Conservation (phyloP, 2,329 filamentous ascomycete genomes). For the Lizonia empirigonia region DNA sequence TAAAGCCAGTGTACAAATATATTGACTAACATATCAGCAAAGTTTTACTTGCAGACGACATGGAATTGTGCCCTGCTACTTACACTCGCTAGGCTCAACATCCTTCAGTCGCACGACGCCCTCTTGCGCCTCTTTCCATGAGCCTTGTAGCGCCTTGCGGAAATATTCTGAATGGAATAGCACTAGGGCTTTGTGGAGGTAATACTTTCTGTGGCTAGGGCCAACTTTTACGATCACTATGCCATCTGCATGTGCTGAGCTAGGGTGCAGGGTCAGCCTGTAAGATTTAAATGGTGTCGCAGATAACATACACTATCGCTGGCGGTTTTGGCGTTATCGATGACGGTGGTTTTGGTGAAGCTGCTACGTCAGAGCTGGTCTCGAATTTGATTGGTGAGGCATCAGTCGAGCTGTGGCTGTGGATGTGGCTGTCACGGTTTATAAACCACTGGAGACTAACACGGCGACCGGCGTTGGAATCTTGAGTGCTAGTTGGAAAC, state of each 20-base stretch:
- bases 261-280: neutral
- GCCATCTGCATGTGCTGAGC: neutral
- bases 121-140: slow-evolving; percentile 13
- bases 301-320: neutral
- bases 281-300: neutral
- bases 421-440: too few species aligned
- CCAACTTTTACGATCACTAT: slow-evolving; percentile 4
- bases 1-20: neutral
- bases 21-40: too few species aligned
- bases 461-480: too few species aligned
- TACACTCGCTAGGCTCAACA: neutral
- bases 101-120: slow-evolving; percentile 4
- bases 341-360: too few species aligned
- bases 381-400: too few species aligned
- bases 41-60: too few species aligned
- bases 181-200: slow-evolving; percentile 15
- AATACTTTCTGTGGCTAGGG: slow-evolving; percentile 1
- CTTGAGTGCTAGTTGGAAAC: too few species aligned
- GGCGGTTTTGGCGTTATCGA: neutral
- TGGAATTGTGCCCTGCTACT: too few species aligned
- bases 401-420: too few species aligned
- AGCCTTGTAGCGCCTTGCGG: slow-evolving; percentile 7
- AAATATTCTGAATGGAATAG: slow-evolving; percentile 18
- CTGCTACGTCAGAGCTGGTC: too few species aligned
- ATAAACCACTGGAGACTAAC: too few species aligned